phyloP scores from a whole-genome alignment of 345 rosid genomes.

The Corymbia maculata region DNA sequence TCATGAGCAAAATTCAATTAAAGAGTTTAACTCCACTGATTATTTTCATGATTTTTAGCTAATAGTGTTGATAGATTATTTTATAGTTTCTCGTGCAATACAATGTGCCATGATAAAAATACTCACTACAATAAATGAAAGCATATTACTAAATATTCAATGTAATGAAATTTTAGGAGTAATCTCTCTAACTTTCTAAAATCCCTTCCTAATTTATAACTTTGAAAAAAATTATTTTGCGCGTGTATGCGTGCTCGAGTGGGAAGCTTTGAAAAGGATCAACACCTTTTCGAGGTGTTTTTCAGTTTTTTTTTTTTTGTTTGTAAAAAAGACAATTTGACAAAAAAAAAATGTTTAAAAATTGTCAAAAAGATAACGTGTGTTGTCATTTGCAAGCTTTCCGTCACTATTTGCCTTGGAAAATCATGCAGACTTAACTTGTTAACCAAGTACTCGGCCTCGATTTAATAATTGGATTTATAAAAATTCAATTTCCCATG shows the following conservation, averaged over 20 bases:
- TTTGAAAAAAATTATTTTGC: background rate
- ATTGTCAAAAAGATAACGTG: background rate
- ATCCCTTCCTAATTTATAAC: background rate
- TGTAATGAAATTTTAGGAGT: background rate
- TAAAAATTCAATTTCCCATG: background rate
- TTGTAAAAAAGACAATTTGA: background rate
- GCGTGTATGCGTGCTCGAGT: background rate
- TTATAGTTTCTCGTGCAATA: background rate
- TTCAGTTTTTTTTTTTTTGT: background rate
- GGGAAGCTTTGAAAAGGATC: background rate
- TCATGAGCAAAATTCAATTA: background rate
- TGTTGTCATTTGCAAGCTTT: background rate
- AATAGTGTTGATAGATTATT: background rate
- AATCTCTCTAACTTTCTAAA: background rate
- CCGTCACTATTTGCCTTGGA: background rate
- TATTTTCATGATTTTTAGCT: background rate
- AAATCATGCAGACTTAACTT: background rate
- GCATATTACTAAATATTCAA: background rate
- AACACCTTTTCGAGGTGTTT: background rate
- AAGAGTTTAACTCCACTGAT: background rate
- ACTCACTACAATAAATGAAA: background rate
- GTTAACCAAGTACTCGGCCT: background rate
- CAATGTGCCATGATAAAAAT: background rate
- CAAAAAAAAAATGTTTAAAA: background rate
- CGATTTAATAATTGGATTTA: background rate